phyloP scores from a whole-genome alignment of 2,329 filamentous ascomycete species.

The Xylariaceae sp. region DNA sequence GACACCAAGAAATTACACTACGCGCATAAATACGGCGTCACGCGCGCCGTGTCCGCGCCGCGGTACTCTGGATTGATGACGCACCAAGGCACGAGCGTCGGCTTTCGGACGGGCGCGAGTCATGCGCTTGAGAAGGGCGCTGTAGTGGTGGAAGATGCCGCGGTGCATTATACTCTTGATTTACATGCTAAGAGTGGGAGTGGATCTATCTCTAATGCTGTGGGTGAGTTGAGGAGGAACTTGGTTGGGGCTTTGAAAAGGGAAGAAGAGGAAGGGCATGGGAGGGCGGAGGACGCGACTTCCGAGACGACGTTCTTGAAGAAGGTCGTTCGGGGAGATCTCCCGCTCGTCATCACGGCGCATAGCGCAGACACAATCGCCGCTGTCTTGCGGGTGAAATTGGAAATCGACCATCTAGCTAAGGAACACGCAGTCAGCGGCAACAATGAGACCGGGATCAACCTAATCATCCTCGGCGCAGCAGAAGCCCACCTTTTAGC shows the following conservation, averaged over 20 bases:
- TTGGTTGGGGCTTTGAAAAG: slow-evolving; percentile 39
- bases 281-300: slow-evolving; percentile 37
- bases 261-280: too few relatives aligned
- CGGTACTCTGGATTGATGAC: slow-evolving; percentile 39
- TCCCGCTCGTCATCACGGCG: slow-evolving; percentile 54
- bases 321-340: slow-evolving; percentile 50
- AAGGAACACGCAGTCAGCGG: slow-evolving; percentile 28
- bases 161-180: slow-evolving; percentile 57
- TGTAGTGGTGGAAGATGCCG: slow-evolving; percentile 51
- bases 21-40: slow-evolving; percentile 54
- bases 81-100: slow-evolving; percentile 55
- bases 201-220: slow-evolving; percentile 46
- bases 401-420: slow-evolving; percentile 54
- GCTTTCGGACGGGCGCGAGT: slow-evolving; percentile 50
- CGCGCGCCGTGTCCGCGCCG: slow-evolving; percentile 55
- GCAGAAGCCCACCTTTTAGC: slow-evolving; percentile 61
- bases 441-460: slow-evolving; percentile 32
- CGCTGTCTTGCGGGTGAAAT: slow-evolving; percentile 55
- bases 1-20: slow-evolving; percentile 53
- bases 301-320: slow-evolving; percentile 49
- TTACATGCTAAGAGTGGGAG: slow-evolving; percentile 40
- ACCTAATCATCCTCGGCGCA: slow-evolving; percentile 57
- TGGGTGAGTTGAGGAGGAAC: slow-evolving; percentile 12
- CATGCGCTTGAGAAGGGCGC: slow-evolving; percentile 45
- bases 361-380: slow-evolving; percentile 63